phyloP scores from a whole-genome alignment of 2,329 filamentous ascomycete species.

The Hortaea werneckii region DNA sequence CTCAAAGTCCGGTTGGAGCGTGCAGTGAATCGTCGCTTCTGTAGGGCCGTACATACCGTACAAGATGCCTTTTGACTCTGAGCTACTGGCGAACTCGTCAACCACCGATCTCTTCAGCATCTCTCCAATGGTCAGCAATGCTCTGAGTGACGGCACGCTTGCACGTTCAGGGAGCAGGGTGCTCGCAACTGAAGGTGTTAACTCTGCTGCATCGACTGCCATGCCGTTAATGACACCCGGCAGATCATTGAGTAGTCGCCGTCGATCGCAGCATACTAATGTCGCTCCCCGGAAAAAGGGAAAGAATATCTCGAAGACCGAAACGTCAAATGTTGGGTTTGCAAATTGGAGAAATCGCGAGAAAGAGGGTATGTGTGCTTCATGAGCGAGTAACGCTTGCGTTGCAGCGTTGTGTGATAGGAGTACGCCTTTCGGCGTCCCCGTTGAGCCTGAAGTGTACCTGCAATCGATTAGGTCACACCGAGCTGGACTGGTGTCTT shows the following conservation, averaged over 20 bases:
- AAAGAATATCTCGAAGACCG: slow-evolving; percentile 91
- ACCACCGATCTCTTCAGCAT: slow-evolving; percentile 76
- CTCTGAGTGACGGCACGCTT: slow-evolving; percentile 55
- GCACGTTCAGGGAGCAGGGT: slow-evolving; percentile 60
- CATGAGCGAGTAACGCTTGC: slow-evolving; percentile 73
- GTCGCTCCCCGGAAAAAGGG: slow-evolving; percentile 65
- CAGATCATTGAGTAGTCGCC: slow-evolving; percentile 64
- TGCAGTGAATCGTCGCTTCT: slow-evolving; percentile 85
- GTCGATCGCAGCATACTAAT: slow-evolving; percentile 59
- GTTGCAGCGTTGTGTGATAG: slow-evolving; percentile 71
- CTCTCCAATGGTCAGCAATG: slow-evolving; percentile 81
- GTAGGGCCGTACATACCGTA: slow-evolving; percentile 95
- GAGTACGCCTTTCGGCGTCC: slow-evolving; percentile 76
- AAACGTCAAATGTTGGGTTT: slow-evolving; percentile 87
- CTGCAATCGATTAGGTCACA: slow-evolving; percentile 1
- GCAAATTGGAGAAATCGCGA: slow-evolving; percentile 82
- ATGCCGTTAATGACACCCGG: slow-evolving; percentile 54
- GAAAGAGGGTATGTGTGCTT: slow-evolving; percentile 66
- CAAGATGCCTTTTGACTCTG: slow-evolving; percentile 50
- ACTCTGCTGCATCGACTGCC: slow-evolving; percentile 70
- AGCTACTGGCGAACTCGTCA: slow-evolving; percentile 61
- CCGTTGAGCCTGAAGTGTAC: slow-evolving; percentile 41
- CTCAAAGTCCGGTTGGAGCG: slow-evolving; percentile 55
- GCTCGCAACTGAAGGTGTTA: slow-evolving; percentile 79
- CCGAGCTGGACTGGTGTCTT: background rate